Evolutionary conservation across 306 rosid species (phyloP).

Genomic region (Vigna radiata): DNA sequence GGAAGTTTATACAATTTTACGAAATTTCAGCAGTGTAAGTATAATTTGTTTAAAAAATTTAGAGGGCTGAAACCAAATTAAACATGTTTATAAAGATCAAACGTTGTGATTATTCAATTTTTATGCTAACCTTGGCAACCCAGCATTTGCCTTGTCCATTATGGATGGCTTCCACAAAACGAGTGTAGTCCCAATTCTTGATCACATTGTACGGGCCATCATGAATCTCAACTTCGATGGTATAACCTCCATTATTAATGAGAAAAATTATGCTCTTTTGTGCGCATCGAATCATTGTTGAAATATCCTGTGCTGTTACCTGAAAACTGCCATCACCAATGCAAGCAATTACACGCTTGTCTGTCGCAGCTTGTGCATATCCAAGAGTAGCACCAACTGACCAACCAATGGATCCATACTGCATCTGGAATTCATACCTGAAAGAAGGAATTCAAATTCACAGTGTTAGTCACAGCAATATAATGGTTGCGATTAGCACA

Average conservation of each 20-base stretch:
- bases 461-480: conserved; percentile 18
- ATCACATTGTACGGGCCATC: conserved; percentile 96
- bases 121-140: conserved; percentile 75
- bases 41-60: neutral
- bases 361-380: conserved; percentile 80
- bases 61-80: neutral
- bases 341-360: conserved; percentile 84
- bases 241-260: conserved; percentile 87
- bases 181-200: conserved; percentile 90
- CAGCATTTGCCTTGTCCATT: conserved; percentile 92
- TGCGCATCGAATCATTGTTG: conserved; percentile 84
- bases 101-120: conserved; percentile 2
- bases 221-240: conserved; percentile 93
- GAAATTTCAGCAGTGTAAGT: too few relatives aligned
- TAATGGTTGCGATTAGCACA: conserved; percentile 4
- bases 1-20: too few relatives aligned
- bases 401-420: conserved; percentile 97
- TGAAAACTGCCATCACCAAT: conserved; percentile 96
- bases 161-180: conserved; percentile 81
- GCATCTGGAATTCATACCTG: conserved; percentile 96
- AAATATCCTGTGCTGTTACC: conserved; percentile 94
- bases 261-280: conserved; percentile 83
- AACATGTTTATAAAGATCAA: neutral
- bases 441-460: conserved; percentile 48
- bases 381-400: conserved; percentile 95